These are phyloP conservation scores for Filobasidium uniguttulatum DNA, from an alignment of 1,284 basidiomycete species.

Conservation along the genomic window DNA sequence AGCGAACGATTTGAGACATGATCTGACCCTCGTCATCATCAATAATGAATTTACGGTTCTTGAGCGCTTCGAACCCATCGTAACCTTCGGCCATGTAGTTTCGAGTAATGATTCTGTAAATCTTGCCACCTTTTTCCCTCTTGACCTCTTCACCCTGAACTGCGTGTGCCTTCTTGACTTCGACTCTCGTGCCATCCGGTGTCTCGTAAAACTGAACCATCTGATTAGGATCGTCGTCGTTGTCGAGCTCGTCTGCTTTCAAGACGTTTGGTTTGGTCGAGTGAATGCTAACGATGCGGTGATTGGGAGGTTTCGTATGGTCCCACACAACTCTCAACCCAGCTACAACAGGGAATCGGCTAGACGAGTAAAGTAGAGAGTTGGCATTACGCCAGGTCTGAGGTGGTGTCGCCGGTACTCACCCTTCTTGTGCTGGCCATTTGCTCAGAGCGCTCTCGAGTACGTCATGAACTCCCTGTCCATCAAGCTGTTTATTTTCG, in stretches of 20 bases:
- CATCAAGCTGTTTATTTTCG: slow-evolving; percentile 41
- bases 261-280: slow-evolving; percentile 41
- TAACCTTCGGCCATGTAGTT: slow-evolving; percentile 42
- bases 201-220: slow-evolving; percentile 30
- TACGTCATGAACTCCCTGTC: slow-evolving; percentile 63
- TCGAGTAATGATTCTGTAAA: slow-evolving; percentile 49
- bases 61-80: slow-evolving; percentile 65
- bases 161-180: slow-evolving; percentile 27
- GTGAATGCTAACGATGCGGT: slow-evolving; percentile 59
- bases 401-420: slow-evolving; percentile 20
- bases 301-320: slow-evolving; percentile 50
- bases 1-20: slow-evolving; percentile 67
- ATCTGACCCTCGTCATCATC: slow-evolving; percentile 74
- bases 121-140: slow-evolving; percentile 45
- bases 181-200: slow-evolving; percentile 37
- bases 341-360: slow-evolving; percentile 75
- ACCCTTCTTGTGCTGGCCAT: slow-evolving; percentile 88
- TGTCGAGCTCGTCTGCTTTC: slow-evolving; percentile 36
- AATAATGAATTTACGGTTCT: slow-evolving; percentile 54
- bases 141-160: slow-evolving; percentile 44
- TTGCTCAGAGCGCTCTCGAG: slow-evolving; percentile 60
- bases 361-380: slow-evolving; percentile 25
- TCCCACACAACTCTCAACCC: slow-evolving; percentile 84
- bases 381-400: background rate
- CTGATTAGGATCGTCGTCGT: slow-evolving; percentile 25